Base-by-base conservation (phyloP, 768 basidiomycete genomes). In the Dictyophora rubrovolvata region DNA sequence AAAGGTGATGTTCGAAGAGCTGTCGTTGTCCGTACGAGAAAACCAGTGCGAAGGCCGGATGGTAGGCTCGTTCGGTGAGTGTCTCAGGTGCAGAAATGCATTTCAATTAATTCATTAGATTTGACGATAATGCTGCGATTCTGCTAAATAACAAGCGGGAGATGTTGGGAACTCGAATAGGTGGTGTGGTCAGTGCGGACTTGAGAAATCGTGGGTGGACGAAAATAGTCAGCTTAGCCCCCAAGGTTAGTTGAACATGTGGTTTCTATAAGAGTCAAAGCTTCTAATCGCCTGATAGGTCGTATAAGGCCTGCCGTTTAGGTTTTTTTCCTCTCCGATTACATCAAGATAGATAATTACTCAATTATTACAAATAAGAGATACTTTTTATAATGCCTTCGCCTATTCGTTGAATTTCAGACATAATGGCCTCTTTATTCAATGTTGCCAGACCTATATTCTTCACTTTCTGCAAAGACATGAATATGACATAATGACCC, bases 51-150 rank as follows among this genome's bases (percentile, higher is more conserved):
- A 47, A 76, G 95, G 68, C 85, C 93, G 20, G 95, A 97, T 72
- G 95, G 95, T 14, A 80, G 91, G 28, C 77, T 82, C 65, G 77
- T 97, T 63, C 78, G 57, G 57, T 52, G 18, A n/a, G 57, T 22
- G n/a, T 16, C n/a, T 42, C n/a, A 42, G 5, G 12, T 12, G n/a
- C 10, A 12, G 10, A 42, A 12, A 28, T 28, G 28, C 28, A 28
- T 21, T 48, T 22, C 8, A 12, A 56, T n/a, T 48, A 20, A 22
- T 52, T 49, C 42, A 42, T n/a, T 28, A 59, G 89, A 49, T 98
- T 97, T 72, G 95, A 97, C 73, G 95, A 97, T 78, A 97, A 97
- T 67, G 95, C 95, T 0, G 92, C 85, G 9, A 93, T 97, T 5
- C 73, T 98, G 36, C 71, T 98, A 59, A 97, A 98, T 72, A 91